Evolutionary conservation across 2,329 filamentous ascomycete genomes (phyloP).

Genomic region (Celoporthe dispersa): DNA sequence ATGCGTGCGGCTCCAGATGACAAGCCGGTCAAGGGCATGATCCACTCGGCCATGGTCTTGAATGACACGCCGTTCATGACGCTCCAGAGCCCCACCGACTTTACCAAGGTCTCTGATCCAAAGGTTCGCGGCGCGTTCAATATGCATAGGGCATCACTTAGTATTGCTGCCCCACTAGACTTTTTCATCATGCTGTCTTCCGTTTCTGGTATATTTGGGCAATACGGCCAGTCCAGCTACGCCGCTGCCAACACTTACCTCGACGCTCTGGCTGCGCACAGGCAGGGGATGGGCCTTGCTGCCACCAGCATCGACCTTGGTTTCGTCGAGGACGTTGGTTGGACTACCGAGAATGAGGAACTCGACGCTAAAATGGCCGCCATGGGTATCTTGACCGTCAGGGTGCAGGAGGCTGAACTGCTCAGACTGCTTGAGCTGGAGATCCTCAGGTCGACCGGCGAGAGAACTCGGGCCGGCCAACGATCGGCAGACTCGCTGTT

Average conservation of each 20-base stretch:
- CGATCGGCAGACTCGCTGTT: background rate
- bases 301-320: conserved; percentile 14
- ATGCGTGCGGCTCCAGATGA: background rate
- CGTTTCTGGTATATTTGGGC: conserved; percentile 33
- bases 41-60: conserved; percentile 21
- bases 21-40: conserved; percentile 12
- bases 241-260: conserved; percentile 48
- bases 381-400: conserved; percentile 12
- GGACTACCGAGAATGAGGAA: conserved; percentile 4
- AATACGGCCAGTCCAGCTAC: conserved; percentile 47
- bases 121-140: conserved; percentile 15
- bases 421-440: background rate
- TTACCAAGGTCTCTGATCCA: conserved; percentile 13
- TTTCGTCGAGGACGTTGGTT: conserved; percentile 13
- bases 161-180: conserved; percentile 30
- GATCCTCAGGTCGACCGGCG: background rate
- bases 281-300: conserved; percentile 1
- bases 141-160: conserved; percentile 1
- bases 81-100: conserved; percentile 10
- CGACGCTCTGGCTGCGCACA: conserved; percentile 34
- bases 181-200: conserved; percentile 41
- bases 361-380: conserved; percentile 10
- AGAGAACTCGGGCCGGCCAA: conserved; percentile 11
- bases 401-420: conserved; percentile 12
- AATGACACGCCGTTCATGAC: conserved; percentile 7